Evolutionary conservation across 176 grass and related monocot genomes (phyloP), one percentile per base, ranked within the genome.

Genomic region (Rhipidocladum racemiflorum): DNA sequence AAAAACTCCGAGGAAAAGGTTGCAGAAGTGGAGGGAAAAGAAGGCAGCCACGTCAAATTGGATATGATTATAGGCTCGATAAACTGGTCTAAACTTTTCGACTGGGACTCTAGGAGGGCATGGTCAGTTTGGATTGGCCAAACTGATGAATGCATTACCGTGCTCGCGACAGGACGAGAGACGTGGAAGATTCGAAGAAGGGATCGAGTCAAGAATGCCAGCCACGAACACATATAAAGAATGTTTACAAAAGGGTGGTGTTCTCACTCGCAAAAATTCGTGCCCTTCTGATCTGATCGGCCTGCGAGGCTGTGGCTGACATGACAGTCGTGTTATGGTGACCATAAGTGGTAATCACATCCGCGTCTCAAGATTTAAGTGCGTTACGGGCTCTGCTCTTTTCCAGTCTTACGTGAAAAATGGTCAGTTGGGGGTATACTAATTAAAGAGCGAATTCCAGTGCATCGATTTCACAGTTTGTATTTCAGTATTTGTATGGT

Each of bases 161-260:
- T 76, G 70, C 45, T 62, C 5, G 71, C 46, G 27, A 76, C 81
- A 40, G 24, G 87, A 66, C 56, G 50, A 74, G 82, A 76, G 82
- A 69, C 87, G 82, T 82, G 83, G 83, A 89, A 16, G 45, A 72
- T 59, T 76, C 40, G 46, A 42, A 70, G 64, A 45, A 13, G 64
- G 13, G 8, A 8, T 10, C 9, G 17, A 1, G 38, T 82, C 17
- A 23, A 59, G 43, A 60, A 72, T 72, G 51, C 28, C 40, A 51
- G 25, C 29, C 46, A 53, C n/a, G 12, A 62, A 68, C 43, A 65
- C 54, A 8, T 15, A 50, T 15, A 50, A 68, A 32, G 21, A 17
- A 15, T 20, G 56, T 49, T 55, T 25, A 34, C 39, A 9, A 49
- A 27, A 34, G 6, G 6, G 27, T 1, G 23, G 3, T 4, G 15